Evolutionary conservation across 2,329 filamentous ascomycete species (phyloP).

Genomic region (Pseudopyrenochaeta lycopersici): DNA sequence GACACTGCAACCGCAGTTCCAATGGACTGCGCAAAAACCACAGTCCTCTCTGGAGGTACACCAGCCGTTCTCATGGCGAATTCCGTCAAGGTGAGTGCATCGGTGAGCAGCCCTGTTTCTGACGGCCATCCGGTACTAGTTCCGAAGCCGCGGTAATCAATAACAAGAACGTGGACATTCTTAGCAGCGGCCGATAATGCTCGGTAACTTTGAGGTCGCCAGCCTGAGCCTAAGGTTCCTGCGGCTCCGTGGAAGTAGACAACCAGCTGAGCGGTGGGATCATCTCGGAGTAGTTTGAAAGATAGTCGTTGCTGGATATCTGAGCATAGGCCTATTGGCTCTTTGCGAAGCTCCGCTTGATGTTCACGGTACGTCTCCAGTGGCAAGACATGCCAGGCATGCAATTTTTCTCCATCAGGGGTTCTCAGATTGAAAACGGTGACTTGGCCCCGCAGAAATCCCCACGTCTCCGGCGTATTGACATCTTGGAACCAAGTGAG

Average conservation of each 20-base stretch:
- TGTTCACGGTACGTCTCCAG: slow-evolving; percentile 56
- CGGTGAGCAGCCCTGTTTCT: slow-evolving; percentile 63
- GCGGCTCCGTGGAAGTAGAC: slow-evolving; percentile 69
- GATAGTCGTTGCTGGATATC: slow-evolving; percentile 67
- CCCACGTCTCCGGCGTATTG: slow-evolving; percentile 58
- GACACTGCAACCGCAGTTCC: slow-evolving; percentile 64
- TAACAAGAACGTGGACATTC: slow-evolving; percentile 65
- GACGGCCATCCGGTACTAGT: slow-evolving; percentile 62
- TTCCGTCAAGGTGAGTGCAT: slow-evolving; percentile 62
- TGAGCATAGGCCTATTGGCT: slow-evolving; percentile 57
- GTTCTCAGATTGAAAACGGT: slow-evolving; percentile 59
- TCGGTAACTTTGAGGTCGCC: slow-evolving; percentile 65
- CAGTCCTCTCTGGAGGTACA: slow-evolving; percentile 64
- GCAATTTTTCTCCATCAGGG: slow-evolving; percentile 52
- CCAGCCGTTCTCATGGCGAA: slow-evolving; percentile 63
- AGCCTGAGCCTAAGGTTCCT: slow-evolving; percentile 66
- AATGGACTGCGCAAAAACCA: slow-evolving; percentile 68
- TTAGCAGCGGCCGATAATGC: slow-evolving; percentile 60
- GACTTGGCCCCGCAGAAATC: slow-evolving; percentile 60
- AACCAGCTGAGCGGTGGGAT: slow-evolving; percentile 70
- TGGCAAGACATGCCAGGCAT: slow-evolving; percentile 62
- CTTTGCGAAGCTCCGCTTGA: slow-evolving; percentile 50
- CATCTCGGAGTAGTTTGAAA: slow-evolving; percentile 69
- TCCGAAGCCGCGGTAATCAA: slow-evolving; percentile 72
- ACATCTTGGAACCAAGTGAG: slow-evolving; percentile 65